Conservation (phyloP, 306 rosid species). For the Senna tora region DNA sequence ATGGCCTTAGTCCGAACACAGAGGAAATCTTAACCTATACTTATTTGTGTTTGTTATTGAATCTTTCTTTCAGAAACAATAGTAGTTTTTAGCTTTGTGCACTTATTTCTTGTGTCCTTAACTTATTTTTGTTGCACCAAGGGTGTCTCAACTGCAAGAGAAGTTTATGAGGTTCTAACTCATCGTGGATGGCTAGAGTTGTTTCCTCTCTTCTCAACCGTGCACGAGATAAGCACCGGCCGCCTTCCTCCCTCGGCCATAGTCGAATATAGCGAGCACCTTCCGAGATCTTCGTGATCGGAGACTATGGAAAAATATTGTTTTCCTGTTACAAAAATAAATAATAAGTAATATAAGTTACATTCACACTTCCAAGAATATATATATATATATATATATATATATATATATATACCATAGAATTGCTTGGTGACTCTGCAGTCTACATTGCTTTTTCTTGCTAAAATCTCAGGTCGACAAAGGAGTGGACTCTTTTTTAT, state of each 20-base stretch:
- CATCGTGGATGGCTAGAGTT: slow-evolving; percentile 82
- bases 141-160: slow-evolving; percentile 93
- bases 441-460: slow-evolving; percentile 16
- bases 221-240: slow-evolving; percentile 80
- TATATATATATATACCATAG: background rate
- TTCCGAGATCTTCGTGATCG: slow-evolving; percentile 42
- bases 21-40: background rate
- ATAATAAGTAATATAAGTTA: background rate
- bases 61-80: background rate
- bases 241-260: slow-evolving; percentile 90
- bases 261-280: slow-evolving; percentile 58
- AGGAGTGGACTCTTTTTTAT: slow-evolving; percentile 24
- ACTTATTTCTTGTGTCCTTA: slow-evolving; percentile 23
- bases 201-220: slow-evolving; percentile 85
- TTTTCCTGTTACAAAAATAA: slow-evolving; percentile 29
- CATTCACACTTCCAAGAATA: slow-evolving; percentile 6
- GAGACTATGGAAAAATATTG: slow-evolving; percentile 24
- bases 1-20: too few relatives aligned
- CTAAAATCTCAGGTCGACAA: background rate
- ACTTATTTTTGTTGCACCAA: slow-evolving; percentile 41
- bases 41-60: background rate
- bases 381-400: background rate
- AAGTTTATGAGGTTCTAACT: slow-evolving; percentile 77
- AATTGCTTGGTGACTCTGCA: slow-evolving; percentile 13
- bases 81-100: background rate